Percentiles rank a stretch among this genome's conserved stretches.
phyloP scores from a whole-genome alignment of 1,284 basidiomycete genomes.

The Phlebopus sp. region DNA sequence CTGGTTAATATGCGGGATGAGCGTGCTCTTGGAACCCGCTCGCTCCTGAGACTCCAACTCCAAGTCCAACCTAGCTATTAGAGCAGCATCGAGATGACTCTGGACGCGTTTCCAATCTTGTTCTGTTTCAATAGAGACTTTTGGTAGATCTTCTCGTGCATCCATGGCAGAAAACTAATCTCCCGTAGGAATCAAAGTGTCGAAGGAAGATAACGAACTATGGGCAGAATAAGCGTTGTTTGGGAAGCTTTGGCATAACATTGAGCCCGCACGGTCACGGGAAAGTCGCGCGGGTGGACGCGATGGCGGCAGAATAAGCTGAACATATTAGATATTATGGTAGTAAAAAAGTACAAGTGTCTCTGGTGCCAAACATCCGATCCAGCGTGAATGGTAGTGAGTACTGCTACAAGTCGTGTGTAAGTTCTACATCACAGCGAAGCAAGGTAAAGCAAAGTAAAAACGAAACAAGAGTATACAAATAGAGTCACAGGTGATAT shows the following conservation, averaged over 20 bases:
- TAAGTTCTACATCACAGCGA: neutral
- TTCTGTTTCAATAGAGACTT: slow-evolving; percentile 60
- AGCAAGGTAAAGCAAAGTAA: neutral
- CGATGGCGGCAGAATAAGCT: neutral
- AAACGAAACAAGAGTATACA: neutral
- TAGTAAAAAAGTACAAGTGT: neutral
- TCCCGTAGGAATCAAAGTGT: no score
- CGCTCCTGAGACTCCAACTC: slow-evolving; percentile 35
- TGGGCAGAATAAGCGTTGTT: no score
- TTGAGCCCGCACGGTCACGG: no score
- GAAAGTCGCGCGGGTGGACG: no score
- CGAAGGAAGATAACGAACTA: no score
- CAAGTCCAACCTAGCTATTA: slow-evolving; percentile 43
- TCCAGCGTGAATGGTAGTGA: neutral
- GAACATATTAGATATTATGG: neutral
- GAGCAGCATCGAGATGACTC: slow-evolving; percentile 45
- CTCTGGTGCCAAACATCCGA: neutral
- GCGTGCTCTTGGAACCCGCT: slow-evolving; percentile 40
- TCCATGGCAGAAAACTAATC: slow-evolving; percentile 24
- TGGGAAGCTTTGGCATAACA: no score
- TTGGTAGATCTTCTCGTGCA: slow-evolving; percentile 55
- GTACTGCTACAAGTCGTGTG: slow-evolving; percentile 5
- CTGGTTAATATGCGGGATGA: slow-evolving; percentile 49
- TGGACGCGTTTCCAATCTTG: slow-evolving; percentile 62
- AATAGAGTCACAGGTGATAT: neutral